Conservation (phyloP, 1,139 yeast genomes). For the Hansenula sp. region DNA sequence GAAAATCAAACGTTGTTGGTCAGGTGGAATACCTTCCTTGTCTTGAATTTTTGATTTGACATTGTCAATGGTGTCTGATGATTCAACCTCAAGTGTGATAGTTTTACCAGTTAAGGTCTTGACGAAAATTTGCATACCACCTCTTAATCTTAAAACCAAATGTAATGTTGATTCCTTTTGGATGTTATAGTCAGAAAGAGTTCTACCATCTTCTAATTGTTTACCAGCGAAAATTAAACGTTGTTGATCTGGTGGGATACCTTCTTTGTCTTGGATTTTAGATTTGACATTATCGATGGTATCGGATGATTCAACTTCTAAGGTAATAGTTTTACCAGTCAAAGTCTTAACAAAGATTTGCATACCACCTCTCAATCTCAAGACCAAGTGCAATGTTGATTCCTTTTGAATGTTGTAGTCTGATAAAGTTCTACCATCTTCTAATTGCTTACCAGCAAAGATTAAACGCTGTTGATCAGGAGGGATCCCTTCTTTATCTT, state of each 20-base stretch:
- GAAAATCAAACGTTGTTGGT: constrained; percentile 79
- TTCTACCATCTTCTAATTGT: constrained; percentile 68
- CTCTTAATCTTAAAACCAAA: constrained; percentile 42
- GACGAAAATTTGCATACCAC: constrained; percentile 70
- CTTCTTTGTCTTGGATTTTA: constrained; percentile 88
- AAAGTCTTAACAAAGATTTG: constrained; percentile 38
- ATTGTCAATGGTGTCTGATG: constrained; percentile 81
- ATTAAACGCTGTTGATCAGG: constrained; percentile 84
- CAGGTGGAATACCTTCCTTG: constrained; percentile 86
- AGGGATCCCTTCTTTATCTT: constrained; percentile 88
- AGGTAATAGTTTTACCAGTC: constrained; percentile 34
- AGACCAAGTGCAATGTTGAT: constrained; percentile 77
- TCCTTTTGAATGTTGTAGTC: constrained; percentile 91
- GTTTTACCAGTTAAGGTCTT: constrained; percentile 80
- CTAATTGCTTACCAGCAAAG: constrained; percentile 81
- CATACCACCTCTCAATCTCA: constrained; percentile 44
- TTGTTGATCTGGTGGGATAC: constrained; percentile 89
- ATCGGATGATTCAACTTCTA: constrained; percentile 88
- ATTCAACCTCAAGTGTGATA: constrained; percentile 74
- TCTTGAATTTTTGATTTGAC: constrained; percentile 82
- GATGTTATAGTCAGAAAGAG: constrained; percentile 71
- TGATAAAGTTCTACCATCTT: constrained; percentile 81
- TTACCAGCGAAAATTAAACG: constrained; percentile 54
- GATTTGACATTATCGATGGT: constrained; percentile 87
- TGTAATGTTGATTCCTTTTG: constrained; percentile 71